Evolutionary conservation across 164 flowering plant genomes (phyloP).

Genomic region (Vitis riparia): DNA sequence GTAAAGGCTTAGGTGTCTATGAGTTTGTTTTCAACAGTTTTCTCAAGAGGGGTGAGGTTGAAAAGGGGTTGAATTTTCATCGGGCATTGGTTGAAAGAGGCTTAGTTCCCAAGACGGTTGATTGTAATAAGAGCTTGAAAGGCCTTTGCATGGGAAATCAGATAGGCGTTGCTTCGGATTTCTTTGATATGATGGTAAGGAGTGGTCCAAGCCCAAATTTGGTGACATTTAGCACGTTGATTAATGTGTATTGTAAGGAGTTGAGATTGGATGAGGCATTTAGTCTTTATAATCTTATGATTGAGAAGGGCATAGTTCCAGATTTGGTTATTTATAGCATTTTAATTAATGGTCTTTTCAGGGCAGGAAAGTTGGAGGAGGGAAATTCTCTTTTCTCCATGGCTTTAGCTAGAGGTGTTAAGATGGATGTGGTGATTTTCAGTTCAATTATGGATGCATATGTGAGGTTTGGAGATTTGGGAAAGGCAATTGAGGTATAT

Average conservation of each 20-base stretch:
- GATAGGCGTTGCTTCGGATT: conserved; percentile 24
- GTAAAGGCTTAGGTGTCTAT: conserved; percentile 26
- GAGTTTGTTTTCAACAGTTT: conserved; percentile 31
- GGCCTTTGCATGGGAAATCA: conserved; percentile 28
- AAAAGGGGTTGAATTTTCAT: conserved; percentile 31
- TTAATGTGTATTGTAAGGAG: conserved; percentile 35
- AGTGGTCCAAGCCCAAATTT: conserved; percentile 45
- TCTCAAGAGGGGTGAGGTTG: conserved; percentile 28
- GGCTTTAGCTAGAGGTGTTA: conserved; percentile 36
- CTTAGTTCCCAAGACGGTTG: conserved; percentile 19
- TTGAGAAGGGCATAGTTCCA: conserved; percentile 32
- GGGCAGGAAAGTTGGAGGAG: conserved; percentile 36
- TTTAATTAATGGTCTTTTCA: conserved; percentile 43
- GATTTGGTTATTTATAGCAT: conserved; percentile 47
- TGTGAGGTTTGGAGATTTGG: conserved; percentile 37
- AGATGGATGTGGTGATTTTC: conserved; percentile 47
- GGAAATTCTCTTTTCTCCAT: conserved; percentile 30
- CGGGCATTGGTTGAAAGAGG: conserved; percentile 28
- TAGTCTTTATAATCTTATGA: conserved; percentile 38
- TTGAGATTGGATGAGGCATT: conserved; percentile 41
- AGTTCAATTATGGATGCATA: conserved; percentile 52
- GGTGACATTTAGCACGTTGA: conserved; percentile 45
- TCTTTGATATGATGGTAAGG: conserved; percentile 23
- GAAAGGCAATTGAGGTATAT: conserved; percentile 34
- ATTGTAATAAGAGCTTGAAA: conserved; percentile 44